Percentiles rank a stretch among this genome's conserved stretches.
Evolutionary conservation across 148 eudicot species (phyloP).

Genomic region (Rhododendron ovatum): DNA sequence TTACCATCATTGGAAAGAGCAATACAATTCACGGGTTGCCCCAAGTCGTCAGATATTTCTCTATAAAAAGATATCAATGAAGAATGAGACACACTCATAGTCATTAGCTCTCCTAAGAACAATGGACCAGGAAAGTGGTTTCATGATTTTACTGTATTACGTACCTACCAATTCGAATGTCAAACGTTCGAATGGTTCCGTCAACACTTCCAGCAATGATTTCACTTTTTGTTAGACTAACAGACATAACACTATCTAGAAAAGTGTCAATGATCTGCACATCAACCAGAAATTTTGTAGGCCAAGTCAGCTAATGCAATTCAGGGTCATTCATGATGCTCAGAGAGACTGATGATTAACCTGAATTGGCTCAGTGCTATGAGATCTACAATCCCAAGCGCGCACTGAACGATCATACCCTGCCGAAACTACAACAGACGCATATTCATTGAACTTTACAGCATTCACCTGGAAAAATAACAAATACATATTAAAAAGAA

Average conservation of each 20-base stretch:
- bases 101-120: background rate
- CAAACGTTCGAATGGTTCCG: slow-evolving; percentile 93
- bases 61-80: slow-evolving; percentile 25
- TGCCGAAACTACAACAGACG: slow-evolving; percentile 85
- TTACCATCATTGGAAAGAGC: slow-evolving; percentile 88
- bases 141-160: slow-evolving; percentile 22
- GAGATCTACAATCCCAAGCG: slow-evolving; percentile 94
- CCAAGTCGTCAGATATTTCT: slow-evolving; percentile 82
- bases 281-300: slow-evolving; percentile 5
- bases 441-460: slow-evolving; percentile 82
- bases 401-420: slow-evolving; percentile 94
- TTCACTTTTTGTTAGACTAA: slow-evolving; percentile 71
- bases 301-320: slow-evolving; percentile 5
- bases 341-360: slow-evolving; percentile 25
- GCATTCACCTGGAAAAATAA: slow-evolving; percentile 70
- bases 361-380: slow-evolving; percentile 95
- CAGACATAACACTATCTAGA: slow-evolving; percentile 91
- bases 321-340: background rate
- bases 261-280: slow-evolving; percentile 87
- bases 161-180: slow-evolving; percentile 92
- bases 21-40: slow-evolving; percentile 92
- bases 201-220: slow-evolving; percentile 99
- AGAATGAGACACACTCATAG: background rate
- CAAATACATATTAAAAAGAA: background rate
- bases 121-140: background rate